Percentiles rank a stretch among this genome's conserved stretches.
Conservation (phyloP, 1,284 basidiomycete species). For the Singerocomus inundabilis region DNA sequence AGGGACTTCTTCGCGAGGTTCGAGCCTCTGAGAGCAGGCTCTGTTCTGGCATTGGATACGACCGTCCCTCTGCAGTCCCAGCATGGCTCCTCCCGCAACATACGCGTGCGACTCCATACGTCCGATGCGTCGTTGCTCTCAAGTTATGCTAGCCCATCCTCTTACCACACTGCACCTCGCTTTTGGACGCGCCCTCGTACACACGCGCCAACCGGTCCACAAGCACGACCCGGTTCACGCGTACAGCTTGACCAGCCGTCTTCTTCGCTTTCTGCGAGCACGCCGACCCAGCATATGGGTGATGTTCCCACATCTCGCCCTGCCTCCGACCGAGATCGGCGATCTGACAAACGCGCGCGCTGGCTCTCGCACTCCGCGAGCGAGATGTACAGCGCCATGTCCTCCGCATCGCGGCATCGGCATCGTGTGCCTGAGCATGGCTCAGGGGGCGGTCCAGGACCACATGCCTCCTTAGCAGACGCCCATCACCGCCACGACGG, state of each 20-base stretch:
- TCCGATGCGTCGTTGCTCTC: conserved; percentile 5
- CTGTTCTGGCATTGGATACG: neutral
- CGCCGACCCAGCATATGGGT: neutral
- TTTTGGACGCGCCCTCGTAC: neutral
- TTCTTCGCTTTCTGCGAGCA: neutral
- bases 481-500: neutral
- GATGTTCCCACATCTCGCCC: neutral
- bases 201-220: neutral
- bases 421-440: neutral
- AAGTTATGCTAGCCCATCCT: neutral
- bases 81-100: neutral
- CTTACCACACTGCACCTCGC: neutral
- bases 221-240: neutral
- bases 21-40: neutral
- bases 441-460: neutral
- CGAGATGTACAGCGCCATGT: conserved; percentile 16
- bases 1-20: neutral
- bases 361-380: conserved; percentile 26
- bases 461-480: neutral
- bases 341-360: conserved; percentile 9
- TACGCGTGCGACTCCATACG: neutral
- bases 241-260: neutral
- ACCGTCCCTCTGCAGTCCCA: neutral
- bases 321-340: conserved; percentile 6
- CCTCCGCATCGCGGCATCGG: neutral